phyloP scores from a whole-genome alignment of 306 rosid species.

The Sophora flavescens region DNA sequence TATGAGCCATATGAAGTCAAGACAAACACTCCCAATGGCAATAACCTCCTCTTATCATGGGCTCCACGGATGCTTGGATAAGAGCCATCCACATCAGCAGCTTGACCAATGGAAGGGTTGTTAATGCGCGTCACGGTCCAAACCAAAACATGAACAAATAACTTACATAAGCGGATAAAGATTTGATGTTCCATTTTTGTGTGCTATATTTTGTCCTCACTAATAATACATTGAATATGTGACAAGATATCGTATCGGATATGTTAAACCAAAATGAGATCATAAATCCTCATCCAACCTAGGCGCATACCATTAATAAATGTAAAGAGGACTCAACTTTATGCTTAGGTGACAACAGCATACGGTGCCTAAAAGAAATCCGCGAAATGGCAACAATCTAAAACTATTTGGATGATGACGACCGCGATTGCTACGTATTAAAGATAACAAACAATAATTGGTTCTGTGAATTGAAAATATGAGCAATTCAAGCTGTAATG shows the following conservation, averaged over 20 bases:
- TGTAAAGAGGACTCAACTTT: not conserved
- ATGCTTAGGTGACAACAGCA: constrained; percentile 19
- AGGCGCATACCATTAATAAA: too few relatives aligned
- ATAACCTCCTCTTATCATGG: too few relatives aligned
- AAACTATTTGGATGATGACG: constrained; percentile 27
- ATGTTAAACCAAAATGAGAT: too few relatives aligned
- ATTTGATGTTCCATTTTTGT: too few relatives aligned
- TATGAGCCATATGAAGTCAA: not conserved
- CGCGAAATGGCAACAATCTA: constrained; percentile 31
- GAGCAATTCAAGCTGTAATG: constrained; percentile 26
- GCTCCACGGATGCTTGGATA: not conserved
- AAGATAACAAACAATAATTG: not conserved
- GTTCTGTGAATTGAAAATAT: constrained; percentile 35
- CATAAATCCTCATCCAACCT: too few relatives aligned
- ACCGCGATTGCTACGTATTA: not conserved
- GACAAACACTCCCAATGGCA: not conserved
- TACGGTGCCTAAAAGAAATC: constrained; percentile 9
- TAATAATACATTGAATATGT: too few relatives aligned
- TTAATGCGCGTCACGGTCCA: not conserved
- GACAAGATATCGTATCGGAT: too few relatives aligned
- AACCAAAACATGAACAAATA: constrained; percentile 1
- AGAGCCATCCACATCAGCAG: constrained; percentile 20
- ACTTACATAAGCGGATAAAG: not conserved
- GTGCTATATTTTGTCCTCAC: too few relatives aligned
- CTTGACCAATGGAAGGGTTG: not conserved